Conservation (phyloP, 2,329 filamentous ascomycete genomes). For the Penicillium sp. region DNA sequence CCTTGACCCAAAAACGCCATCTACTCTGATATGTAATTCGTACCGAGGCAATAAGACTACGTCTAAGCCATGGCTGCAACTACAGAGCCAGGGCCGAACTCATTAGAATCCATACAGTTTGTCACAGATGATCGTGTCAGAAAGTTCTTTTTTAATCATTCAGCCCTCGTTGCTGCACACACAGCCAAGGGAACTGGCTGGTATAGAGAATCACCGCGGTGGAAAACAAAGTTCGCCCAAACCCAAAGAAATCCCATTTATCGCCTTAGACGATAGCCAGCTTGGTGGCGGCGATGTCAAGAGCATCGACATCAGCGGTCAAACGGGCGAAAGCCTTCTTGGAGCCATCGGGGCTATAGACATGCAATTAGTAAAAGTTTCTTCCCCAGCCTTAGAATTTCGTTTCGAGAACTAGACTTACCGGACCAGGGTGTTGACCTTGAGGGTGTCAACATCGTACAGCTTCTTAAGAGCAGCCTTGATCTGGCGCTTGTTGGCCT, state of each 20-base stretch:
- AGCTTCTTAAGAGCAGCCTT: constrained; percentile 98
- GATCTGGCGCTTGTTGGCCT: constrained; percentile 99
- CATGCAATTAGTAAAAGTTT: constrained; percentile 9
- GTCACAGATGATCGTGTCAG: constrained; percentile 18
- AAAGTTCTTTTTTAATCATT: constrained; percentile 39
- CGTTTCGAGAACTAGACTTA: constrained; percentile 42
- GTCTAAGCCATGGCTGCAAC: background rate
- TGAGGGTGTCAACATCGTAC: constrained; percentile 96
- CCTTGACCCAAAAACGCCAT: background rate
- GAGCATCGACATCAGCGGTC: constrained; percentile 93
- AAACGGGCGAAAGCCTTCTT: constrained; percentile 99
- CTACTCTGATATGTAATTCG: background rate
- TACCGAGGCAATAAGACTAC: background rate
- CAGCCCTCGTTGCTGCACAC: constrained; percentile 35
- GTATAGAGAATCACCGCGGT: constrained; percentile 43
- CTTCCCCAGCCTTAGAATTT: background rate
- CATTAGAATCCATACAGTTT: constrained; percentile 1
- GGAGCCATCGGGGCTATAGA: constrained; percentile 77
- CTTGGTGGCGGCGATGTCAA: constrained; percentile 99
- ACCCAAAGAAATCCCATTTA: constrained; percentile 43
- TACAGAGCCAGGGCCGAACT: background rate
- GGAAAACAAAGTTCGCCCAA: constrained; percentile 45
- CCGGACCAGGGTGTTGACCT: constrained; percentile 99
- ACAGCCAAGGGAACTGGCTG: constrained; percentile 34
- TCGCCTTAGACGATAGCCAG: constrained; percentile 84